phyloP scores from a whole-genome alignment of 2,329 filamentous ascomycete species.

The Colletotrichum liaoningense region DNA sequence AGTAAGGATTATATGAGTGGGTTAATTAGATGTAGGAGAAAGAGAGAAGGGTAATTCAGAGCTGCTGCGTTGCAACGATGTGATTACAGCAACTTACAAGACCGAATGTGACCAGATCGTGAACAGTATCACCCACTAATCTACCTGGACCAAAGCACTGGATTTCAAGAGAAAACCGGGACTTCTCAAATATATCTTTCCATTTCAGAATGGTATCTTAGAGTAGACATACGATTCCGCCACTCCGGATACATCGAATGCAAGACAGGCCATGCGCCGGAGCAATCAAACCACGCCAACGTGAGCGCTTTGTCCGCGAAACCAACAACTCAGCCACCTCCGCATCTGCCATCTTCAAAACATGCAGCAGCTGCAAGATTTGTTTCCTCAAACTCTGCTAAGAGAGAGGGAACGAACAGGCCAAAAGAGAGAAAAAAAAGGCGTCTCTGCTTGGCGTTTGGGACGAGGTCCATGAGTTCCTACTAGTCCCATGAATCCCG shows the following conservation, averaged over 20 bases:
- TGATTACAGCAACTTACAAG: not conserved
- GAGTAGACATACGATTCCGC: not conserved
- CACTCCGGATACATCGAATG: not conserved
- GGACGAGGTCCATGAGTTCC: too few relatives aligned
- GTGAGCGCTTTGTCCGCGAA: not conserved
- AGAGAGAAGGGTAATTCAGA: not conserved
- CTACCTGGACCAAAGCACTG: not conserved
- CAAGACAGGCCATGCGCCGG: not conserved
- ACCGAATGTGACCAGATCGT: not conserved
- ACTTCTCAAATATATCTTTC: not conserved
- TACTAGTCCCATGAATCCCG: too few relatives aligned
- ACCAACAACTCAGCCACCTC: not conserved
- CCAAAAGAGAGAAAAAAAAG: not conserved
- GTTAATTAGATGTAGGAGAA: too few relatives aligned
- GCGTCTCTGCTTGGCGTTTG: not conserved
- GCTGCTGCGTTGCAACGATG: not conserved
- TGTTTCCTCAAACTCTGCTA: not conserved
- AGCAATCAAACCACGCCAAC: not conserved
- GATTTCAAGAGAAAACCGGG: not conserved
- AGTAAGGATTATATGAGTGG: not conserved
- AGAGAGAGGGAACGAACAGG: not conserved
- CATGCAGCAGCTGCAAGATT: not conserved
- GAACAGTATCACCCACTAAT: not conserved
- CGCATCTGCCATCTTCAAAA: not conserved
- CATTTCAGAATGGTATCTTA: not conserved